Evolutionary conservation across 352 stramenopile species (phyloP), one percentile per base, ranked within the genome.

Genomic region (Paralagenidium karlingii): DNA sequence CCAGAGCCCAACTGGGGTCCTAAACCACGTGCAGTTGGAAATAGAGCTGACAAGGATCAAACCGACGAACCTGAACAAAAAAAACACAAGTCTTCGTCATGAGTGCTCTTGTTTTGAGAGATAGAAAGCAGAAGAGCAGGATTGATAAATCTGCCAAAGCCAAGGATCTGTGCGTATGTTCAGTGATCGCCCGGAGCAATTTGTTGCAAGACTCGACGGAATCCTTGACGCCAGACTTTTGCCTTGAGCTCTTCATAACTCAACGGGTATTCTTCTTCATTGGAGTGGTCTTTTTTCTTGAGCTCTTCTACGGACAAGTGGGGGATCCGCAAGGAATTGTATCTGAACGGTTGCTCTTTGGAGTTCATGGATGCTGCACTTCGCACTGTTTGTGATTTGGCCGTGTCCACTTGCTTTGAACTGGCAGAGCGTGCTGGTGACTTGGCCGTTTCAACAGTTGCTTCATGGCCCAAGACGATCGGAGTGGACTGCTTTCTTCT

Each of bases 1-100:
- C 94, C 94, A 3, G 86, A 98, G 55, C 78, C 89, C 1, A 90
- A 98, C 58, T 98, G 94, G 94, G 94, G 94, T 10, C 94, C 93
- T 0, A 98, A 98, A 64, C 73, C 85, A 0, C 76, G 80, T 45
- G 78, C 78, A 28, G 71, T 87, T 1, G 76, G 80, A 25, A 81
- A 89, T 53, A 76, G 71, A 33, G 48, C 47, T 16, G 59, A 53
- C 32, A 34, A 15, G n/a, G 34, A 39, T 40, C 39, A 8, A 63
- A 51, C 25, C 58, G 37, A 36, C 8, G 30, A 16, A 3, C 7
- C 7, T 22, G 30, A 36, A 20, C 30, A 36, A 7, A 36, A 36
- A 7, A 36, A 36, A 36, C 30, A 36, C 22, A 36, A 36, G n/a
- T n/a, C n/a, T n/a, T n/a, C n/a, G n/a, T n/a, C n/a, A n/a, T n/a